phyloP scores from a whole-genome alignment of 345 rosid genomes.

The Aquilaria malaccensis region DNA sequence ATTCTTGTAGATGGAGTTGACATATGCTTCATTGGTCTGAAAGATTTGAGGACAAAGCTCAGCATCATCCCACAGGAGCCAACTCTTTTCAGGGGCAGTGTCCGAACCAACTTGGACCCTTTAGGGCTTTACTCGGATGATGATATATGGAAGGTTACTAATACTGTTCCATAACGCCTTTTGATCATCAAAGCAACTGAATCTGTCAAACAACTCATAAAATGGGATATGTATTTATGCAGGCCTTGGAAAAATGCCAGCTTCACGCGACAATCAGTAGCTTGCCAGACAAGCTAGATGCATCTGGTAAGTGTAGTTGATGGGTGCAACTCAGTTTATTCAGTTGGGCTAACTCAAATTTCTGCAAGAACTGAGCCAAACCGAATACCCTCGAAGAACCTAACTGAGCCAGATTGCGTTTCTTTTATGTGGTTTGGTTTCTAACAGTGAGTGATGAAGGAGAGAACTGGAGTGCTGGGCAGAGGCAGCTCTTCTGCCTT shows the following conservation, averaged over 20 bases:
- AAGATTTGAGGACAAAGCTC: slow-evolving; percentile 82
- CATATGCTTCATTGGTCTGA: slow-evolving; percentile 67
- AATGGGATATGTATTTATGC: background rate
- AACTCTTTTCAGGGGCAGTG: slow-evolving; percentile 73
- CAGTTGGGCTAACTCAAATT: background rate
- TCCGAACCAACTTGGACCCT: slow-evolving; percentile 84
- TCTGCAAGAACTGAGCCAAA: background rate
- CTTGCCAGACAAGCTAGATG: slow-evolving; percentile 56
- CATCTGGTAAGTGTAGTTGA: slow-evolving; percentile 37
- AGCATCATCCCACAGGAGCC: slow-evolving; percentile 98
- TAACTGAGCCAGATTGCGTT: background rate
- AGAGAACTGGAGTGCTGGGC: slow-evolving; percentile 86
- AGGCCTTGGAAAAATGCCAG: slow-evolving; percentile 77
- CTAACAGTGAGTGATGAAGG: slow-evolving; percentile 65
- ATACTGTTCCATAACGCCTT: background rate
- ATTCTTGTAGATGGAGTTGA: slow-evolving; percentile 71
- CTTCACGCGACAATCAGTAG: slow-evolving; percentile 50
- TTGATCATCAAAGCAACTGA: background rate
- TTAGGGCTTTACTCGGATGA: slow-evolving; percentile 60
- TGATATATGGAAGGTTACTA: slow-evolving; percentile 71
- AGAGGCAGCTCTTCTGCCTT: slow-evolving; percentile 65
- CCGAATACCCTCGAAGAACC: too few relatives aligned
- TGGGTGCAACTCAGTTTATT: background rate
- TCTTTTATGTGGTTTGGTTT: background rate
- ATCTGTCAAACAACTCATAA: background rate